A percentile compares a stretch with the other conserved stretches of the same genome.
Conservation (phyloP, 2,329 filamentous ascomycete species). For the Capronia epimyces region DNA sequence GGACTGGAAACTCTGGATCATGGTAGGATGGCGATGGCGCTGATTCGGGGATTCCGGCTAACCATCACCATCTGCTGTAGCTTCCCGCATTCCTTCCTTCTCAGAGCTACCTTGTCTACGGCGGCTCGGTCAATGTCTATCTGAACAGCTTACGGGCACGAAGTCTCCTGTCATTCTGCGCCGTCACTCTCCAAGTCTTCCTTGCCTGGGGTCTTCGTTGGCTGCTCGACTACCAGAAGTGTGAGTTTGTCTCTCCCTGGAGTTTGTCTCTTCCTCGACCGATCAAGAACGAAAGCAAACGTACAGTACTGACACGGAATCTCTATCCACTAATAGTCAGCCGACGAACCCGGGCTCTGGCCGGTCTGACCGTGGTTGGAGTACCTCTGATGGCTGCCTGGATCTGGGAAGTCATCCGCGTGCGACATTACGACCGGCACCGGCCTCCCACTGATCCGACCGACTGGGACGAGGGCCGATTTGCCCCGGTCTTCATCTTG, state of each 20-base stretch:
- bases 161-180: slow-evolving; percentile 32
- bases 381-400: slow-evolving; percentile 5
- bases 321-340: not conserved
- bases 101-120: no score
- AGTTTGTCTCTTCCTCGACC: no score
- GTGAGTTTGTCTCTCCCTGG: no score
- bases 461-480: slow-evolving; percentile 8
- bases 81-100: no score
- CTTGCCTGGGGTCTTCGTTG: slow-evolving; percentile 25
- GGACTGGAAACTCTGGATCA: slow-evolving; percentile 31
- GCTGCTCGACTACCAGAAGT: slow-evolving; percentile 14
- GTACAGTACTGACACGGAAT: no score
- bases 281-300: no score
- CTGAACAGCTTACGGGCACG: slow-evolving; percentile 30
- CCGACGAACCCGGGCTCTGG: slow-evolving; percentile 4
- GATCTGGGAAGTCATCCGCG: slow-evolving; percentile 11
- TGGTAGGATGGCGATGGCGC: no score
- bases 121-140: no score
- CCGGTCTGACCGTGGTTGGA: slow-evolving; percentile 6
- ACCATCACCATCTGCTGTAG: no score
- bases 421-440: slow-evolving; percentile 3
- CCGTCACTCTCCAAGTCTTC: slow-evolving; percentile 33
- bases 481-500: slow-evolving; percentile 6
- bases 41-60: slow-evolving; percentile 33
- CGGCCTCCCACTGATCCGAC: not conserved